Evolutionary conservation across 1,284 basidiomycete species (phyloP), one percentile per base, ranked within the genome.

Genomic region (Boletus albobrunnescens): DNA sequence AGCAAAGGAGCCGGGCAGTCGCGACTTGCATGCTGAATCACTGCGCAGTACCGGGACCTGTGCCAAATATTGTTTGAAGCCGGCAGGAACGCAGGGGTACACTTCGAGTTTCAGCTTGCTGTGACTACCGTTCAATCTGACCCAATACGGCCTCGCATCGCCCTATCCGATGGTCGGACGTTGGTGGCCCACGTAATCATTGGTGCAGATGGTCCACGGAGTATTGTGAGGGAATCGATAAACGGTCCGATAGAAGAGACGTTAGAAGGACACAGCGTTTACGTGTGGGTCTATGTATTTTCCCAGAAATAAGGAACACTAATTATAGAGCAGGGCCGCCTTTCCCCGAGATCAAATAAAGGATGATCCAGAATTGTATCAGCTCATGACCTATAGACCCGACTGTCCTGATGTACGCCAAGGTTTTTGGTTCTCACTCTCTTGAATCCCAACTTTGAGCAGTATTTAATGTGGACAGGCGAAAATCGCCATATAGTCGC

Each of bases 31-130:
- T 40, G 20, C 41, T 53, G 32, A 55, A 41, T 26, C 45, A 47
- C 49, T 37, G 31, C 47, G 19, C 55, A 80, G 75, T 66, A 77
- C 41, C 62, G 66, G 23, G 77, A 81, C 44, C 60, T 81, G 17
- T 67, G 72, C 35, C 56, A 67, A 17, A 64, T 75, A 33, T 51
- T 80, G 1, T 67, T 73, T 51, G 63, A 68, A 27, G 65, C 71
- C 0, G 78, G 73, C 1, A 58, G 63, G 10, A 64, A 58, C 1
- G 70, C 67, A 0, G 76, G 78, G 5, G 75, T 68, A 6, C 57
- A 53, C 7, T 63, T 79, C 28, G 63, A 65, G 36, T 71, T 72
- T 47, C 63, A 72, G 52, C 61, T 68, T 13, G 51, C 67, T 17
- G 72, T 75, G 46, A 55, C 61, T 47, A 50, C 65, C 59, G 49